These are phyloP conservation scores for Cornus suecica DNA, from an alignment of 148 eudicot genomes.

Conservation along the genomic window DNA sequence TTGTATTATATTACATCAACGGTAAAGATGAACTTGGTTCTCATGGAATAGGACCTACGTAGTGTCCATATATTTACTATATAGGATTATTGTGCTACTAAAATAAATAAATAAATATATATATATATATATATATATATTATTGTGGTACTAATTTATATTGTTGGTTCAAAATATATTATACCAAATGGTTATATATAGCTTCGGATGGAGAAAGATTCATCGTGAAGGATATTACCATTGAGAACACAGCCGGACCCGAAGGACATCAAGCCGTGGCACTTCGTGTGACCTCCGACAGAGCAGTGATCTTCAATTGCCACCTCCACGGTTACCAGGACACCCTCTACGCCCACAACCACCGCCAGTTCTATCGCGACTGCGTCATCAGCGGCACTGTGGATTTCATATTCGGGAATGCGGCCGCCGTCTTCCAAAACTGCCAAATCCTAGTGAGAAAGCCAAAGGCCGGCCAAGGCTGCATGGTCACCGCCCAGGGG, in stretches of 20 bases:
- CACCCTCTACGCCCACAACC: slow-evolving; percentile 47
- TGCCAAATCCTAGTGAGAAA: slow-evolving; percentile 46
- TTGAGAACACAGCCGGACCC: slow-evolving; percentile 49
- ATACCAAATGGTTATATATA: neutral
- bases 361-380: slow-evolving; percentile 61
- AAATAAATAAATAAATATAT: no score
- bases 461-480: slow-evolving; percentile 35
- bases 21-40: no score
- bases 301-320: slow-evolving; percentile 35
- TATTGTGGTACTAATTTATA: no score
- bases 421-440: slow-evolving; percentile 52
- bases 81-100: no score
- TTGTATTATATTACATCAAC: no score
- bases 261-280: slow-evolving; percentile 50
- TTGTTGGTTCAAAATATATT: no score
- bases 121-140: no score
- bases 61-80: no score
- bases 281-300: slow-evolving; percentile 29
- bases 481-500: slow-evolving; percentile 60
- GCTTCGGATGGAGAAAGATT: slow-evolving; percentile 36
- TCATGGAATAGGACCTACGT: no score
- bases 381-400: slow-evolving; percentile 68
- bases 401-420: slow-evolving; percentile 65
- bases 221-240: slow-evolving; percentile 38
- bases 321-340: slow-evolving; percentile 45